A percentile compares a stretch with the other conserved stretches of the same genome.
Conservation (phyloP, 2,329 filamentous ascomycete species). For the Hymenoscyphus infarciens region DNA sequence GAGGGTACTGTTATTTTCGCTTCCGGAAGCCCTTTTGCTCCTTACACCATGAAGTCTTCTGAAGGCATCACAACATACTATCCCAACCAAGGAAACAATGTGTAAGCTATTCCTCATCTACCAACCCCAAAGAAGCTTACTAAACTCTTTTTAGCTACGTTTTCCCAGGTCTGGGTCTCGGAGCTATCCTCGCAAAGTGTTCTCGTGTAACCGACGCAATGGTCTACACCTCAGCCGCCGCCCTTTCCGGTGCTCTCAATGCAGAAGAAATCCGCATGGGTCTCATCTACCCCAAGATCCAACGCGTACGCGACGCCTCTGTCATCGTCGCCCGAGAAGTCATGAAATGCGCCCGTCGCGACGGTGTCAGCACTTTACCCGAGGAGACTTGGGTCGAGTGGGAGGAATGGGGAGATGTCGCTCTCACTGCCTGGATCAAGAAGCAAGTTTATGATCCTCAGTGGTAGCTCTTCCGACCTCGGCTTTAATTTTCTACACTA, state of each 20-base stretch:
- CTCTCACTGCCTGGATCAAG: constrained; percentile 58
- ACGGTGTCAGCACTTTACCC: constrained; percentile 67
- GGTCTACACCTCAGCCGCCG: constrained; percentile 90
- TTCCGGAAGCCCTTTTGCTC: constrained; percentile 86
- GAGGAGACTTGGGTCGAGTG: constrained; percentile 70
- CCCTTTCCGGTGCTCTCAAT: constrained; percentile 74
- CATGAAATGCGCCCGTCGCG: constrained; percentile 84
- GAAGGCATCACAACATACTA: constrained; percentile 64
- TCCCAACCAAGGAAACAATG: constrained; percentile 80
- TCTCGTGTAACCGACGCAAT: constrained; percentile 87
- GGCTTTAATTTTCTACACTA: not conserved
- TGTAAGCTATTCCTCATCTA: constrained; percentile 63
- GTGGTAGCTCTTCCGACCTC: constrained; percentile 24
- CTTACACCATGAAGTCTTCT: constrained; percentile 61
- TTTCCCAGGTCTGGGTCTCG: constrained; percentile 93
- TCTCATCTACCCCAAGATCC: constrained; percentile 86
- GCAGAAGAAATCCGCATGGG: constrained; percentile 77
- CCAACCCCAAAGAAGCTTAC: not conserved
- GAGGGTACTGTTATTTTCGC: constrained; percentile 91
- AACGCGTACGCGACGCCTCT: constrained; percentile 87
- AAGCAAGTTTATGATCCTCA: constrained; percentile 56
- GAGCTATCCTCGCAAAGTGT: constrained; percentile 86
- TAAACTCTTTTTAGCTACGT: constrained; percentile 70
- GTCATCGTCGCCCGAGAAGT: constrained; percentile 84
- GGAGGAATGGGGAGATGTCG: constrained; percentile 67